Conservation (phyloP, 1,284 basidiomycete genomes). For the Kwoniella shivajii region DNA sequence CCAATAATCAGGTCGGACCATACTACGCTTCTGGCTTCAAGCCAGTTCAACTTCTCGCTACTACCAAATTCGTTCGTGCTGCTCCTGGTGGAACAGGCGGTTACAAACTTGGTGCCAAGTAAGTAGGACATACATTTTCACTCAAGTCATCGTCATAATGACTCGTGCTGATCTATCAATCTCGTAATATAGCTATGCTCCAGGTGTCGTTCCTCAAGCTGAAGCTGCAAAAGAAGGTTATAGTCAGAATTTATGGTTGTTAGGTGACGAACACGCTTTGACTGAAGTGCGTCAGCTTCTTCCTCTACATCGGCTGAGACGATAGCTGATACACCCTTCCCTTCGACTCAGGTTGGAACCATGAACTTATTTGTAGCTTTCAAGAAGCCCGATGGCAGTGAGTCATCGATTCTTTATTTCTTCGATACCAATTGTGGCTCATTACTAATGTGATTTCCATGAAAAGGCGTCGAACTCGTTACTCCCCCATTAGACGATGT, state of each 20-base stretch:
- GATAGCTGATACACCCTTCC: conserved; percentile 33
- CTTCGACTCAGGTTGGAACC: conserved; percentile 69
- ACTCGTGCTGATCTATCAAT: not conserved
- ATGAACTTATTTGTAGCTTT: conserved; percentile 97
- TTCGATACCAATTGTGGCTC: no score
- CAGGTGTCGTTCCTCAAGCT: conserved; percentile 84
- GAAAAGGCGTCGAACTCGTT: conserved; percentile 73
- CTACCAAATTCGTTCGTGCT: conserved; percentile 86
- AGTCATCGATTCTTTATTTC: conserved; percentile 30
- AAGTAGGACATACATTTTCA: conserved; percentile 19
- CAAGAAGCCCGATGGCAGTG: conserved; percentile 71
- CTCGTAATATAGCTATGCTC: conserved; percentile 64
- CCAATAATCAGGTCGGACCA: conserved; percentile 64
- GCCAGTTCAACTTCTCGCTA: conserved; percentile 88
- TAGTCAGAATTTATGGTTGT: conserved; percentile 93
- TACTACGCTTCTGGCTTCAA: conserved; percentile 97
- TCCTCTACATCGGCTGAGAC: not conserved
- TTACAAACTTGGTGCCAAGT: conserved; percentile 86
- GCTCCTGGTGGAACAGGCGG: conserved; percentile 90
- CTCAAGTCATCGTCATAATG: not conserved
- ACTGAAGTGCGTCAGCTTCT: conserved; percentile 60
- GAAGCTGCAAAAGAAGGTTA: conserved; percentile 82
- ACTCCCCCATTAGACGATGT: conserved; percentile 93
- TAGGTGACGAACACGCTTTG: conserved; percentile 80
- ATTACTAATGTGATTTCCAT: no score